Base-by-base conservation (phyloP, 495 filamentous ascomycete genomes). In the Aspergillus steynii region DNA sequence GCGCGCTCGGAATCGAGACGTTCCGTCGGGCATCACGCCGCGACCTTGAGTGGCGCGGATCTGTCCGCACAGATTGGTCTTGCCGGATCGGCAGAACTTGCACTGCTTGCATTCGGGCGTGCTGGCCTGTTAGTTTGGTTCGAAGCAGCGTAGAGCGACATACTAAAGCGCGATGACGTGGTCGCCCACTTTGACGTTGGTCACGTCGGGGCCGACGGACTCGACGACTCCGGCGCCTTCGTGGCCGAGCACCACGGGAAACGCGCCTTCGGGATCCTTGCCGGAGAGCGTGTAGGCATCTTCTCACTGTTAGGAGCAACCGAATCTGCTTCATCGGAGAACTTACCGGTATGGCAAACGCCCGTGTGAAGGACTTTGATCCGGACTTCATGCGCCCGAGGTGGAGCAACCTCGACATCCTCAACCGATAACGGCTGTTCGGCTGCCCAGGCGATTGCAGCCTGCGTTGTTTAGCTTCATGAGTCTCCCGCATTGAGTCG, bases 21-120 rank as follows among this genome's bases (percentile, higher is more conserved):
- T 97, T 56, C 95, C 96, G 73, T 99, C 95, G 47, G 95, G 95
- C 93, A 99, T 96, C 56, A 98, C 90, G 74, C 95, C 95, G 71
- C 83, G 87, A 65, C 95, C 95, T 79, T 99, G 95, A 12, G 95
- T 99, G 31, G 92, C 91, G 65, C 95, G 90, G 79, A 99, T 99
- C 84, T 97, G 98, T 74, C 96, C 95, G 80, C 95, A 99, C 55
- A 99, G 91, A 79, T 99, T 99, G 67, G 95, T 99, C 88, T 99
- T 99, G 81, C 92, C 93, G 55, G 94, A 97, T 75, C 88, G 90
- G 88, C 95, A 99, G 87, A 99, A 98, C 79, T 99, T 99, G 88
- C 95, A 99, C 73, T 97, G 93, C 54, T 82, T 77, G 82, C 95
- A 99, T 81, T 99, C 95, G 60, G 95, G 96, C 29, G 93, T 97